Evolutionary conservation across 805 yeast genomes (phyloP).

Genomic region (Candida orba): DNA sequence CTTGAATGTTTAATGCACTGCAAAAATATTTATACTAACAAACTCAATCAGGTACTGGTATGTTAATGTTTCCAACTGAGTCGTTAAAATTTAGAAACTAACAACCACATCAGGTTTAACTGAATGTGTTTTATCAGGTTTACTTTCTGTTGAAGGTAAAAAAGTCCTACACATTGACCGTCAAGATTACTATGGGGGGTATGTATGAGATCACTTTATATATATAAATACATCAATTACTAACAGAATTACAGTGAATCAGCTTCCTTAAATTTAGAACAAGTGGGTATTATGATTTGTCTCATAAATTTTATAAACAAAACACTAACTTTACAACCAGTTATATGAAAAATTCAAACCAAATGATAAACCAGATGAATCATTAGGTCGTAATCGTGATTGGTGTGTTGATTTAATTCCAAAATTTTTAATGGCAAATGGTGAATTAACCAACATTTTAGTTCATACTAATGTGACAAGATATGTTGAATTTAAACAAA

Average conservation of each 20-base stretch:
- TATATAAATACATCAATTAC: background rate
- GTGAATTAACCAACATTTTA: constrained; percentile 91
- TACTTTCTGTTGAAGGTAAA: constrained; percentile 95
- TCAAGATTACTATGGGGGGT: constrained; percentile 89
- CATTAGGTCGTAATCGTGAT: constrained; percentile 87
- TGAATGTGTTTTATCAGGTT: constrained; percentile 91
- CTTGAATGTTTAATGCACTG: background rate
- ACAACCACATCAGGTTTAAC: constrained; percentile 60
- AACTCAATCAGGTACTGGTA: constrained; percentile 2
- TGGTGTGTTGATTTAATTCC: constrained; percentile 98
- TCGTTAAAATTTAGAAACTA: background rate
- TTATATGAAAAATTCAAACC: constrained; percentile 85
- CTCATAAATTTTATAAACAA: background rate
- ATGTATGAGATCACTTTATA: constrained; percentile 18
- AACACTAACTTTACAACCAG: constrained; percentile 25
- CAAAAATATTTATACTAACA: background rate
- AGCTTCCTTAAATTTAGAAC: constrained; percentile 71
- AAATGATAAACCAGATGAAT: constrained; percentile 50
- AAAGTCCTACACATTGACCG: constrained; percentile 94
- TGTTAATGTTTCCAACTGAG: background rate
- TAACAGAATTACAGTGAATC: constrained; percentile 40
- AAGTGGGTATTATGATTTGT: constrained; percentile 21
- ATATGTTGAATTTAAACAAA: constrained; percentile 92
- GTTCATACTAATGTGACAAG: constrained; percentile 95
- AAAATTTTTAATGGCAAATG: constrained; percentile 94